Percentiles rank a stretch among this genome's conserved stretches.
Evolutionary conservation across 2,329 filamentous ascomycete genomes (phyloP).

Genomic region (Curvularia lunata): DNA sequence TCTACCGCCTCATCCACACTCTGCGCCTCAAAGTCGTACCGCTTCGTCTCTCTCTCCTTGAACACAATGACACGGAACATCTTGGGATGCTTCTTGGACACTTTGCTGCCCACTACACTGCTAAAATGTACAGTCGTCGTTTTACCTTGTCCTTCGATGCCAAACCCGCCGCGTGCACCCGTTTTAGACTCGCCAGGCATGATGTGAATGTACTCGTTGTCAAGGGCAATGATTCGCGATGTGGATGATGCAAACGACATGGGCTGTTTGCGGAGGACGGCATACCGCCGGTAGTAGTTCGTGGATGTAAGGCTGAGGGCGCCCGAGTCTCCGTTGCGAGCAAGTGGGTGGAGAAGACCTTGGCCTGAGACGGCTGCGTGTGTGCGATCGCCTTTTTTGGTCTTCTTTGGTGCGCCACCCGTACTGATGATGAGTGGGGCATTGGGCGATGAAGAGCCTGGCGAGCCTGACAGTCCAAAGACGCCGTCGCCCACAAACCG

Average conservation of each 20-base stretch:
- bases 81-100: slow-evolving; percentile 78
- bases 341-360: slow-evolving; percentile 64
- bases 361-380: slow-evolving; percentile 59
- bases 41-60: slow-evolving; percentile 75
- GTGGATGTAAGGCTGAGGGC: slow-evolving; percentile 47
- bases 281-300: slow-evolving; percentile 72
- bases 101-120: slow-evolving; percentile 81
- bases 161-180: slow-evolving; percentile 25
- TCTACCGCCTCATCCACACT: slow-evolving; percentile 75
- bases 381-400: slow-evolving; percentile 61
- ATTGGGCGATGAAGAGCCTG: slow-evolving; percentile 73
- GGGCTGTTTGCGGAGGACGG: slow-evolving; percentile 80
- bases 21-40: slow-evolving; percentile 85
- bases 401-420: slow-evolving; percentile 57
- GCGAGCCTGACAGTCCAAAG: slow-evolving; percentile 71
- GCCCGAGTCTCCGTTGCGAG: slow-evolving; percentile 60
- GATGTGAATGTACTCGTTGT: slow-evolving; percentile 86
- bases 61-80: slow-evolving; percentile 82
- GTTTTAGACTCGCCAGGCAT: slow-evolving; percentile 70
- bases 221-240: slow-evolving; percentile 77
- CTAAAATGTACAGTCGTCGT: slow-evolving; percentile 83
- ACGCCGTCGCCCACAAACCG: slow-evolving; percentile 78
- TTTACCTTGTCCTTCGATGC: slow-evolving; percentile 60
- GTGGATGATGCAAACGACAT: slow-evolving; percentile 80
- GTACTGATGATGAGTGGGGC: slow-evolving; percentile 64